phyloP scores from a whole-genome alignment of 2,329 filamentous ascomycete genomes.

The Aspergillus sp. region DNA sequence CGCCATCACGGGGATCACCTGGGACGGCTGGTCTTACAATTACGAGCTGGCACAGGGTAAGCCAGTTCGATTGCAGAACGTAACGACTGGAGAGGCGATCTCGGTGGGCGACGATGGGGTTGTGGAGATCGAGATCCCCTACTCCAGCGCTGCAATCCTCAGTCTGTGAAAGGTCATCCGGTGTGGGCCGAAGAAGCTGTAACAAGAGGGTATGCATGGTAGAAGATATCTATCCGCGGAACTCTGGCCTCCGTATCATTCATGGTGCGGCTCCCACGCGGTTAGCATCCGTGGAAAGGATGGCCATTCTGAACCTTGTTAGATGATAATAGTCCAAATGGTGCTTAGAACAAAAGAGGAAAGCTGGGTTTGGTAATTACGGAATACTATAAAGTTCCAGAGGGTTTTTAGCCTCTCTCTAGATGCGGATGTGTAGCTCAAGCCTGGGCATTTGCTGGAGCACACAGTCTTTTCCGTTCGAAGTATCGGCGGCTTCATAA shows the following conservation, averaged over 20 bases:
- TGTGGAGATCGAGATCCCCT: constrained; percentile 28
- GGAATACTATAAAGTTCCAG: neutral
- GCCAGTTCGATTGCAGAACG: constrained; percentile 58
- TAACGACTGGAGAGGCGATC: constrained; percentile 55
- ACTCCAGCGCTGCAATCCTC: constrained; percentile 29
- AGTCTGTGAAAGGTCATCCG: neutral
- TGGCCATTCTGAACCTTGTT: neutral
- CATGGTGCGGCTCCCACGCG: constrained; percentile 1
- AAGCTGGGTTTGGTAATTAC: neutral
- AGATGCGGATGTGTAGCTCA: neutral
- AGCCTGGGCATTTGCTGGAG: neutral
- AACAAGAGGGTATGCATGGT: constrained; percentile 6
- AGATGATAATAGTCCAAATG: neutral
- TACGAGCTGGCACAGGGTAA: constrained; percentile 58
- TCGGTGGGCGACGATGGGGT: constrained; percentile 37
- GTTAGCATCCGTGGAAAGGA: neutral
- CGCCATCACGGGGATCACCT: constrained; percentile 63
- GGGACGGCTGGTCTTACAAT: constrained; percentile 64
- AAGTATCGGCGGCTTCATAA: neutral
- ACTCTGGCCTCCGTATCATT: neutral
- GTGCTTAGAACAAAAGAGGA: neutral
- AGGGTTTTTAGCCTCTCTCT: neutral
- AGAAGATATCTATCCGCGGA: neutral
- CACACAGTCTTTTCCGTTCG: neutral
- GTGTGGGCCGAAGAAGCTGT: neutral